These are phyloP conservation scores for Ceratobasidium papillatum DNA, from an alignment of 1,284 basidiomycete species.

Conservation along the genomic window DNA sequence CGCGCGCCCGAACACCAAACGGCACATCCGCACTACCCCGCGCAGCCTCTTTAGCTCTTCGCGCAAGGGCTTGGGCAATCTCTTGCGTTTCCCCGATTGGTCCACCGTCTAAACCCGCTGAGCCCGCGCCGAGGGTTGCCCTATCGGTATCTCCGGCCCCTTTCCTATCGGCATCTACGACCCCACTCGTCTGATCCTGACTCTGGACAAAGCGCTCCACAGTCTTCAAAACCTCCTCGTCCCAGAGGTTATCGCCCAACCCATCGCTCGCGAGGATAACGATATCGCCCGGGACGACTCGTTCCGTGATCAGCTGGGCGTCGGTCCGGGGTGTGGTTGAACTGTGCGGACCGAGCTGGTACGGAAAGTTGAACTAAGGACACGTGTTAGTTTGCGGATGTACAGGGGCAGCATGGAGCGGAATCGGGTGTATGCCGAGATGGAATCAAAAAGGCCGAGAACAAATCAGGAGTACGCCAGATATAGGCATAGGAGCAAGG, in stretches of 20 bases:
- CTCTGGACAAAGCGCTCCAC: conserved; percentile 72
- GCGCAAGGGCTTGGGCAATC: conserved; percentile 54
- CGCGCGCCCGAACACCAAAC: conserved; percentile 26
- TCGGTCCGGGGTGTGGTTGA: conserved; percentile 73
- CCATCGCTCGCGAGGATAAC: conserved; percentile 92
- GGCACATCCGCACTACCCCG: conserved; percentile 24
- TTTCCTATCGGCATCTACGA: too few species aligned
- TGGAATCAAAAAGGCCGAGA: too few species aligned
- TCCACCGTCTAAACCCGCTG: too few species aligned
- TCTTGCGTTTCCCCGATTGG: conserved; percentile 14
- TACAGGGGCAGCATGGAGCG: background rate
- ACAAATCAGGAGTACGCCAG: too few species aligned
- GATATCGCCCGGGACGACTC: conserved; percentile 86
- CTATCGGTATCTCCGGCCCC: background rate
- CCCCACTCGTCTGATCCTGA: too few species aligned
- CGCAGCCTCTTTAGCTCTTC: conserved; percentile 64
- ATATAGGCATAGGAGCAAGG: too few species aligned
- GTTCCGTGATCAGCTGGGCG: conserved; percentile 77
- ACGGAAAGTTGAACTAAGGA: conserved; percentile 85
- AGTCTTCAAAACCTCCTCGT: conserved; percentile 92
- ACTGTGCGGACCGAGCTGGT: conserved; percentile 84
- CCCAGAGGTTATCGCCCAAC: conserved; percentile 93
- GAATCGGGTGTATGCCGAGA: too few species aligned
- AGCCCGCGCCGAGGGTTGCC: conserved; percentile 49
- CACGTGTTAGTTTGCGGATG: conserved; percentile 5